phyloP scores from a whole-genome alignment of 352 stramenopile genomes.

The Phytophthora pini region DNA sequence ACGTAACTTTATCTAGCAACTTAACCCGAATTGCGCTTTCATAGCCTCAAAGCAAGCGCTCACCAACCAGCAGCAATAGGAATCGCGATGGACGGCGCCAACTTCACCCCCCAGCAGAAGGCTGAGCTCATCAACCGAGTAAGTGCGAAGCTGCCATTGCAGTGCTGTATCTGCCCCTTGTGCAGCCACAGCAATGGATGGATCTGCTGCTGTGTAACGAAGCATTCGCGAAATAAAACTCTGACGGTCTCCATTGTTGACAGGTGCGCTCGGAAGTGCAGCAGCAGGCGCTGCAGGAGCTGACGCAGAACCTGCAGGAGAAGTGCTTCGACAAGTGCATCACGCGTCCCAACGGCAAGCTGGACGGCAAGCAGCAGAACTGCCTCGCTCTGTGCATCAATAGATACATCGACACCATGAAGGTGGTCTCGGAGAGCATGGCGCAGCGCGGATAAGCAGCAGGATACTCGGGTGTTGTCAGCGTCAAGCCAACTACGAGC shows the following conservation, averaged over 20 bases:
- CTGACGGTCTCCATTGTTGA: constrained; percentile 16
- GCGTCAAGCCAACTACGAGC: background rate
- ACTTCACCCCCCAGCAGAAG: constrained; percentile 85
- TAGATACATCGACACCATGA: constrained; percentile 93
- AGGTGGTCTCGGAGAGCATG: constrained; percentile 88
- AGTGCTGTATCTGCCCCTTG: too few relatives aligned
- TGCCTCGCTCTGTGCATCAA: constrained; percentile 90
- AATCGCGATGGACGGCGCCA: constrained; percentile 72
- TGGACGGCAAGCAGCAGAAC: constrained; percentile 92
- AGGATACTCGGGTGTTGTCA: constrained; percentile 2
- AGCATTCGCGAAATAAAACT: background rate
- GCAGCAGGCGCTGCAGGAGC: constrained; percentile 82
- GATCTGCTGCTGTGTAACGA: background rate
- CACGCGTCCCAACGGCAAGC: constrained; percentile 75
- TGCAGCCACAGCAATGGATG: too few relatives aligned
- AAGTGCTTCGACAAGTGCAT: constrained; percentile 94
- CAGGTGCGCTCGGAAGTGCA: constrained; percentile 87
- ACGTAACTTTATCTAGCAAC: too few relatives aligned
- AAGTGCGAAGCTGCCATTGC: constrained; percentile 20
- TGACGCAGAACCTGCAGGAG: constrained; percentile 88
- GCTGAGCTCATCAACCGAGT: constrained; percentile 86
- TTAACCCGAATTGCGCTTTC: too few relatives aligned
- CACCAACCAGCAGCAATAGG: constrained; percentile 11
- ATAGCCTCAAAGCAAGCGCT: constrained; percentile 7
- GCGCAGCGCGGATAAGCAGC: constrained; percentile 53